Evolutionary conservation across 129 eudicot species (phyloP).

Genomic region (Lactuca saligna): DNA sequence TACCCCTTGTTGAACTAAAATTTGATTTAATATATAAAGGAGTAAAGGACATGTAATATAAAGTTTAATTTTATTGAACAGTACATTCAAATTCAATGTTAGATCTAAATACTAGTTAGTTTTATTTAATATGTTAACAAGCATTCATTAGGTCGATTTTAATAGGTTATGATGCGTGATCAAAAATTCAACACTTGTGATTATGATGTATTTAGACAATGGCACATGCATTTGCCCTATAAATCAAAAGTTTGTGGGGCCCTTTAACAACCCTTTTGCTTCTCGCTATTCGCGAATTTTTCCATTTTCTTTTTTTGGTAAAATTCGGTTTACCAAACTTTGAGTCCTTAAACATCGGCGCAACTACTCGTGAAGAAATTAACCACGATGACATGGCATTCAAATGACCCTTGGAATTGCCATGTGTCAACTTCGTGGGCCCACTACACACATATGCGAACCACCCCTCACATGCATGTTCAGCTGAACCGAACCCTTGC

Average conservation of each 20-base stretch:
- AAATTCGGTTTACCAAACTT: conserved; percentile 4
- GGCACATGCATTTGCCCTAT: conserved; percentile 54
- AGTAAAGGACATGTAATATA: neutral
- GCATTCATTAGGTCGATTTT: conserved; percentile 24
- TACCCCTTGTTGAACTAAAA: neutral
- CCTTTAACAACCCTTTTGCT: conserved; percentile 27
- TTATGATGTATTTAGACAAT: conserved; percentile 37
- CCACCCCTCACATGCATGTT: conserved; percentile 34
- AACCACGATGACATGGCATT: conserved; percentile 20
- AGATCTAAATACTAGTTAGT: neutral
- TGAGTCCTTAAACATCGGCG: conserved; percentile 12
- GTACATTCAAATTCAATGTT: neutral
- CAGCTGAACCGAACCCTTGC: neutral
- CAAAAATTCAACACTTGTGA: conserved; percentile 35
- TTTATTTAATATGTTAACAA: conserved; percentile 1
- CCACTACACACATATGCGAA: conserved; percentile 24
- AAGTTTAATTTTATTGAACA: neutral
- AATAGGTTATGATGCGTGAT: conserved; percentile 17
- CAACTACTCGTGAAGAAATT: conserved; percentile 6
- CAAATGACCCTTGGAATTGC: conserved; percentile 13
- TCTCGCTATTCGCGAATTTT: conserved; percentile 1
- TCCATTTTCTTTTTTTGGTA: conserved; percentile 13
- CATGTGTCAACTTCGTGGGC: conserved; percentile 19
- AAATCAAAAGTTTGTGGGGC: conserved; percentile 40
- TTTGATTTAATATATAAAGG: neutral